Evolutionary conservation across 2,329 filamentous ascomycete species (phyloP).

Genomic region (Aureobasidium lini): DNA sequence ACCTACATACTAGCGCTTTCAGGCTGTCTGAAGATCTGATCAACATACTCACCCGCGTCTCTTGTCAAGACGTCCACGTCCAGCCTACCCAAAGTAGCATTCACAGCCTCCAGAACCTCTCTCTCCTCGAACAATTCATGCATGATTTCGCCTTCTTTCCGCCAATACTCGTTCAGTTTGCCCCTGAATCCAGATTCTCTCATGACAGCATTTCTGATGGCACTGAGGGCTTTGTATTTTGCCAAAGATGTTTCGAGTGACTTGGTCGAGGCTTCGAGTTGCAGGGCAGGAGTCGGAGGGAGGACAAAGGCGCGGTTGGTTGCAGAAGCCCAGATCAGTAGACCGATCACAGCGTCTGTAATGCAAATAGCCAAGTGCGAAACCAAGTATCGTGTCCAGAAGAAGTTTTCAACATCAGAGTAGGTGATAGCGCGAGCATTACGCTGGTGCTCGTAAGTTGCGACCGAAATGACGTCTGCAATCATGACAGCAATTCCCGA

Average conservation of each 20-base stretch:
- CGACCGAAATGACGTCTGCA: constrained; percentile 48
- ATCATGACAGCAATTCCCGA: background rate
- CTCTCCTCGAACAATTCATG: constrained; percentile 69
- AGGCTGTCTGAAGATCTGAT: constrained; percentile 17
- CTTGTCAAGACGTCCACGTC: constrained; percentile 53
- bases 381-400: constrained; percentile 59
- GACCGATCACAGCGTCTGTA: constrained; percentile 58
- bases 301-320: constrained; percentile 72
- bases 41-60: constrained; percentile 56
- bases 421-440: constrained; percentile 56
- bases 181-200: constrained; percentile 64
- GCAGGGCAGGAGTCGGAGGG: constrained; percentile 54
- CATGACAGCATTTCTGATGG: constrained; percentile 72
- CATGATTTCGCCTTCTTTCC: constrained; percentile 65
- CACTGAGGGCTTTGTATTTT: constrained; percentile 63
- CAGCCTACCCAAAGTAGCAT: constrained; percentile 58
- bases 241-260: constrained; percentile 53
- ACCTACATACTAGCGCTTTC: background rate
- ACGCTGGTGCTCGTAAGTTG: constrained; percentile 55
- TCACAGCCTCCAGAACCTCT: constrained; percentile 64
- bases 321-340: constrained; percentile 63
- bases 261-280: constrained; percentile 54
- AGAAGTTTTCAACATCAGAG: constrained; percentile 60
- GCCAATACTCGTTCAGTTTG: constrained; percentile 68
- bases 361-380: constrained; percentile 58